Conservation (phyloP, 305 asterid genomes). For the Fraxinus nigra region DNA sequence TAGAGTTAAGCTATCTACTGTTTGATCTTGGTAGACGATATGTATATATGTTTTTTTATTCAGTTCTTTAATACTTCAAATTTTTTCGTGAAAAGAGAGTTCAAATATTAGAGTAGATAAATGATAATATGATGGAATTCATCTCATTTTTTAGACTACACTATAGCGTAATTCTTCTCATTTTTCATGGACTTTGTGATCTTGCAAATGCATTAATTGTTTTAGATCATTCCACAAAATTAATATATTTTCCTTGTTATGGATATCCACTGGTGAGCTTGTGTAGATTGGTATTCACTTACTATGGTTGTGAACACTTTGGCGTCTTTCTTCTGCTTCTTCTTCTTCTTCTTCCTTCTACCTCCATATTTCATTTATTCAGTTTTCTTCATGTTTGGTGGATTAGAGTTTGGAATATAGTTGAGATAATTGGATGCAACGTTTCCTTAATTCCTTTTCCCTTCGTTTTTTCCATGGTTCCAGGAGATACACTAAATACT, state of each 20-base stretch:
- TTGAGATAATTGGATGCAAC: background rate
- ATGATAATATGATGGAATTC: background rate
- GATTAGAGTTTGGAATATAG: background rate
- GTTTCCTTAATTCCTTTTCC: constrained; percentile 20
- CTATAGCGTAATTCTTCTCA: background rate
- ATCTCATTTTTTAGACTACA: background rate
- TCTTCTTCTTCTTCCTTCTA: background rate
- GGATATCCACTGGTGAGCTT: background rate
- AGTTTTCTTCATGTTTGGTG: background rate
- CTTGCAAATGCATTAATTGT: background rate
- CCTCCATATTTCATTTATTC: constrained; percentile 6
- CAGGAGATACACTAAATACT: constrained; percentile 98
- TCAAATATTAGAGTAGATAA: background rate
- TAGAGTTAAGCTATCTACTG: background rate
- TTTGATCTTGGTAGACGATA: background rate
- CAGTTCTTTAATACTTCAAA: background rate
- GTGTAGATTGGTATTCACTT: background rate
- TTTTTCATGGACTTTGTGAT: background rate
- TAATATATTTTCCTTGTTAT: background rate
- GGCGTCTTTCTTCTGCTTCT: background rate
- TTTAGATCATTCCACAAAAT: background rate
- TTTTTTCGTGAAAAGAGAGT: background rate
- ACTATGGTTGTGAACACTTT: background rate
- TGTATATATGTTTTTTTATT: background rate
- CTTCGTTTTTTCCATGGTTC: constrained; percentile 17